Base-by-base conservation (phyloP, 1,284 basidiomycete species). In the Trametes hirsuta region DNA sequence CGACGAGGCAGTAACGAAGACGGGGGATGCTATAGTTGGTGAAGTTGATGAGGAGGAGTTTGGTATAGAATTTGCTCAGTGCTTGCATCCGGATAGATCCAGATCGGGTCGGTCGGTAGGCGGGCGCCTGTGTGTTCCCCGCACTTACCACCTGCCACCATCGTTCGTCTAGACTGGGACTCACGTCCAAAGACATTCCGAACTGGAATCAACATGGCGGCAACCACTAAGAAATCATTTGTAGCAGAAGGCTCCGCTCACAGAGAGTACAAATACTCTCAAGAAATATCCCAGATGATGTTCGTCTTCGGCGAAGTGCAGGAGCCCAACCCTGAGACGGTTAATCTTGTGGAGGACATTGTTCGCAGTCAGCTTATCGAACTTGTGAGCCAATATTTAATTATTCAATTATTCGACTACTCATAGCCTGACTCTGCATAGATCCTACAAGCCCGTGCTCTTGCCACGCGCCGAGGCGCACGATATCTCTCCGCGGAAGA, bases 271-370 rank as follows among this genome's bases (percentile, higher is more conserved):
- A 87, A 86, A 67, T 91, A 93, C 74, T 81, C 84, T 6, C 85
- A 86, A 63, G 93, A 95, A 73, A 94, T 95, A 34, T 86, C 91
- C 2, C 93, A 93, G 72, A 93, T 93, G 91, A 95, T 97, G 90
- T 98, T 97, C 71, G 96, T 98, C 46, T 97, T 97, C 74, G 95
- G 94, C 4, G 95, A 97, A 75, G 91, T 97, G 0, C 92, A 94
- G 70, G 94, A 97, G 62, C 94, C 95, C 0, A 85, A 90, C 55
- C 81, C 84, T 6, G 94, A 95, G 56, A 96, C 96, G 0, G 91
- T 96, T 5, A 91, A 91, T 67, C 84, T 97, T 30, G 93, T 99
- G 10, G 95, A 98, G 75, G 95, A 99, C 73, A 95, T 98, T 59
- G 93, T 98, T n/a, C 85, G 94, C 36, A 85, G 91, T 60, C 95